Percentiles rank a stretch among this genome's conserved stretches.
Conservation (phyloP, 306 rosid species). For the Vigna unguiculata region DNA sequence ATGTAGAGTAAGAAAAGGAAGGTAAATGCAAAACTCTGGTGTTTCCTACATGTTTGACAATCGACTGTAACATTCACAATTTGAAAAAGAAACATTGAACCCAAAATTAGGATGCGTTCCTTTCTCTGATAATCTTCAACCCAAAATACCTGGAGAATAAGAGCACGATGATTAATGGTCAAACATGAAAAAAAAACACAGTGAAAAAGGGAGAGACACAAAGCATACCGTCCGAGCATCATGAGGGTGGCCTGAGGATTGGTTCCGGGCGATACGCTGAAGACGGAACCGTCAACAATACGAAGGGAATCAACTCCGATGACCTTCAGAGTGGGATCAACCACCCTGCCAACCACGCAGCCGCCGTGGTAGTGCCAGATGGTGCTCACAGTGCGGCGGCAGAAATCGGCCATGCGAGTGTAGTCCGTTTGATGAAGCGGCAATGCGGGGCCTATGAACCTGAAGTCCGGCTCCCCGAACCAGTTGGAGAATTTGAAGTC, state of each 20-base stretch:
- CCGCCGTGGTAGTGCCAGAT: constrained; percentile 99
- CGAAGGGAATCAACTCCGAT: constrained; percentile 68
- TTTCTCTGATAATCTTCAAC: constrained; percentile 54
- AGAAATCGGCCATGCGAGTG: constrained; percentile 70
- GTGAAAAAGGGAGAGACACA: too few relatives aligned
- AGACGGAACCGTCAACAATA: constrained; percentile 83
- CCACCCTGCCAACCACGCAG: constrained; percentile 83
- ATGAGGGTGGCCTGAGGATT: constrained; percentile 93
- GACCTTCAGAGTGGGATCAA: constrained; percentile 62
- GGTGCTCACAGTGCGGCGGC: constrained; percentile 78
- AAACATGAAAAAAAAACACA: too few relatives aligned
- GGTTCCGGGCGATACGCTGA: constrained; percentile 82
- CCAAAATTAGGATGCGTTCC: constrained; percentile 41
- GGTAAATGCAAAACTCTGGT: too few relatives aligned
- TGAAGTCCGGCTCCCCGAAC: constrained; percentile 64
- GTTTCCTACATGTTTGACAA: too few relatives aligned
- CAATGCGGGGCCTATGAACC: constrained; percentile 80
- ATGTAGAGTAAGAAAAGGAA: too few relatives aligned
- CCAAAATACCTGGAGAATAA: constrained; percentile 63
- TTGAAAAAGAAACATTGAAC: too few relatives aligned
- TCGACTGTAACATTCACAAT: too few relatives aligned
- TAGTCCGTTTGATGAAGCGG: constrained; percentile 55
- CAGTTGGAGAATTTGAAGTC: constrained; percentile 67
- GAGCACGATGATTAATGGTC: too few relatives aligned
- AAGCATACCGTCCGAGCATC: constrained; percentile 83